Conservation (phyloP, 176 grass and related monocot species). For the Melocanna baccifera region DNA sequence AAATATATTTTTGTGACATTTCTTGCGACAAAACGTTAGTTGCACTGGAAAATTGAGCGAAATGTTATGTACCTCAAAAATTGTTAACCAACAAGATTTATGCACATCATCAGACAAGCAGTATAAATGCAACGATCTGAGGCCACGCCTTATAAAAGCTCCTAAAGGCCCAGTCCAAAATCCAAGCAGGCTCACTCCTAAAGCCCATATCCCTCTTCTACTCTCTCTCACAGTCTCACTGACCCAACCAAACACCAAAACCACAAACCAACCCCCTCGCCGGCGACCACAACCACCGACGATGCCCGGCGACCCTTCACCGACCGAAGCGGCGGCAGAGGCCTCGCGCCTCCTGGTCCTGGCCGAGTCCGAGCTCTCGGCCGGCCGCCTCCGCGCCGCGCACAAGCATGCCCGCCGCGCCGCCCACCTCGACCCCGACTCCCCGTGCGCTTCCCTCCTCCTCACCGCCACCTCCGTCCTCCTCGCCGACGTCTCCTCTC, state of each 20-base stretch:
- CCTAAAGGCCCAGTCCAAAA: not conserved
- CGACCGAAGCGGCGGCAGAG: not conserved
- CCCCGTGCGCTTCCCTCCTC: constrained; percentile 30
- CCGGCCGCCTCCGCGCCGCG: constrained; percentile 44
- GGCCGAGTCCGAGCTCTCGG: constrained; percentile 51
- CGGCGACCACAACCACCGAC: not conserved
- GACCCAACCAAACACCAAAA: not conserved
- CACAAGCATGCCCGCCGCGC: constrained; percentile 75
- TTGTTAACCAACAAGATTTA: too few species aligned
- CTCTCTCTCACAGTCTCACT: not conserved
- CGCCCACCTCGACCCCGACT: constrained; percentile 37
- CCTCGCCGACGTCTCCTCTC: constrained; percentile 45
- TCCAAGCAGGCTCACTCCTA: not conserved
- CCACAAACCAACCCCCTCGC: not conserved
- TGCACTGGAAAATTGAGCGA: too few species aligned
- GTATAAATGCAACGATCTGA: too few species aligned
- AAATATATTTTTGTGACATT: too few species aligned
- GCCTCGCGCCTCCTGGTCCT: constrained; percentile 38
- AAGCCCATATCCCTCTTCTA: not conserved
- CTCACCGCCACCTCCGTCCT: constrained; percentile 60
- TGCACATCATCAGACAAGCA: too few species aligned
- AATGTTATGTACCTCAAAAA: too few species aligned
- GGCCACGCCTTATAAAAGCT: too few species aligned
- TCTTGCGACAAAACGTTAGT: too few species aligned
- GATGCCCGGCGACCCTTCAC: constrained; percentile 24